These are phyloP conservation scores for Colletotrichum coccodes DNA, from an alignment of 2,329 filamentous ascomycete species.

Conservation along the genomic window DNA sequence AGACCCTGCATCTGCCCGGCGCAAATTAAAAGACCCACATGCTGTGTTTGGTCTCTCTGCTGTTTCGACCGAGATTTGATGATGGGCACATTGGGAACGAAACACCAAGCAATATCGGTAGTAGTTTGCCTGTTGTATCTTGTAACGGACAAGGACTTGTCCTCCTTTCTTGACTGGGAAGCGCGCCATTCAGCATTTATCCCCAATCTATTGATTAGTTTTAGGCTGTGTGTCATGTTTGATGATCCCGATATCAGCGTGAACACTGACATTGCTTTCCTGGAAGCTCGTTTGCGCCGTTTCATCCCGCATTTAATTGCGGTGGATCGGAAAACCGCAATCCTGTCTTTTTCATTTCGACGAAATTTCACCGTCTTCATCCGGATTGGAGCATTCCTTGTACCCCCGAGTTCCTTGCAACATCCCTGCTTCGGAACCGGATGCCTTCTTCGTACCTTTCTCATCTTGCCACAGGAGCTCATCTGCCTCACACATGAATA, in stretches of 20 bases:
- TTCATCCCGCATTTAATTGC: neutral
- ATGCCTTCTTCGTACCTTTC: neutral
- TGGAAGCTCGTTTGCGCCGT: neutral
- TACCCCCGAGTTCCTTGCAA: neutral
- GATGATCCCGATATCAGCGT: constrained; percentile 9
- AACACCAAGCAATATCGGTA: neutral
- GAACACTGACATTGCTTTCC: neutral
- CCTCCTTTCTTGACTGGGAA: neutral
- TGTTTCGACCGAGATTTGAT: neutral
- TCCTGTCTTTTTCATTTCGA: neutral
- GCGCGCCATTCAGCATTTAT: neutral
- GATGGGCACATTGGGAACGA: neutral
- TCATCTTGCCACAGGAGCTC: neutral
- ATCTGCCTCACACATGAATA: neutral
- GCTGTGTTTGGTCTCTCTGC: neutral
- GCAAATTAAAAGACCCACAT: neutral
- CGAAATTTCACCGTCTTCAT: neutral
- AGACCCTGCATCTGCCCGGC: neutral
- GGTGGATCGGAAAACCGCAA: neutral
- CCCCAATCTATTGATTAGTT: neutral
- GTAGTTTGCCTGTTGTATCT: neutral
- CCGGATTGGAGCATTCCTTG: neutral
- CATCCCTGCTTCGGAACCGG: neutral
- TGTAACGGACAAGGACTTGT: neutral
- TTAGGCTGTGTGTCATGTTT: constrained; percentile 4